Base-by-base conservation (phyloP, 441 rosid genomes). In the Gossypium davidsonii region DNA sequence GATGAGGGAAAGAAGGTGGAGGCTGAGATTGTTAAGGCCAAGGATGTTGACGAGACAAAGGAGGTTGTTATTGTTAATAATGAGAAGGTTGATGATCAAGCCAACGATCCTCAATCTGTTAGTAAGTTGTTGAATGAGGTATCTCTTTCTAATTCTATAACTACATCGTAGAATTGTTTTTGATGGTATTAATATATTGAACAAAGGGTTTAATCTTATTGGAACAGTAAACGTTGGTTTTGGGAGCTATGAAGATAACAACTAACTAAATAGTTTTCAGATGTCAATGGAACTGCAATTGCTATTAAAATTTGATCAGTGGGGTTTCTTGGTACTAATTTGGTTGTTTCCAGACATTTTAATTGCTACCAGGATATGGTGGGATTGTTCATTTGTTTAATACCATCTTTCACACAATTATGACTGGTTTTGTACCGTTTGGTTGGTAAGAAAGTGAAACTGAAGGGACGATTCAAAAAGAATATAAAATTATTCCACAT, bases 51-150 rank as follows among this genome's bases (percentile, higher is more conserved):
- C 34, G 34, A 31, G 34, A 31, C 34, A 31, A 31, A 31, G 34
- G 34, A 31, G 28, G 80, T 79, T 52, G 79, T 23, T 7, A 85
- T 8, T 48, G 80, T 60, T 53, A 75, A 74, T 71, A 72, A 9
- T 55, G 78, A 17, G 25, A 21, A 44, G 5, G 37, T 21, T 7
- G 56, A 77, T 49, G 83, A 77, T 62, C 76, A 81, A 42, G 74
- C 76, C 25, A 58, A 7, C 68, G 83, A 82, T 55, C 83, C 87
- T 23, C 79, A 74, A 72, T 86, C 93, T 72, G 87, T 88, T 18
- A 86, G 88, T 79, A 79, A 76, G 78, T 81, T 90, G 83, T 86
- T 90, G 74, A 79, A 85, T 63, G 87, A 87, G 93, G 88, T 84
- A 80, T 39, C 5, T 26, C 18, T 1, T 39, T 59, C 48, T 6